Evolutionary conservation across 176 grass and related monocot species (phyloP).

Genomic region (Musa acuminata): DNA sequence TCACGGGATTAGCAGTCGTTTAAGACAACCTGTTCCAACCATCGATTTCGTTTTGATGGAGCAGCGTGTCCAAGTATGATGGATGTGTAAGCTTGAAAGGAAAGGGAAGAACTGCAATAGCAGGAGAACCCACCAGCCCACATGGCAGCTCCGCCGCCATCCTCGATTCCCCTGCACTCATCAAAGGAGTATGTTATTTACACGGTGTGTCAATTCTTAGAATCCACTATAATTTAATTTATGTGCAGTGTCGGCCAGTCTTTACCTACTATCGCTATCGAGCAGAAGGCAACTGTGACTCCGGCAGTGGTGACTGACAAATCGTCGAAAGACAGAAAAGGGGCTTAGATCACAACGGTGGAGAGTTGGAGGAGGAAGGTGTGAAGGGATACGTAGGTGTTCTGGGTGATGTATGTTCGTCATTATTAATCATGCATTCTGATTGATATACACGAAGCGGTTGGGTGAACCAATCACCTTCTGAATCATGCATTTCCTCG

Average conservation of each 20-base stretch:
- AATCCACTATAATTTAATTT: not conserved
- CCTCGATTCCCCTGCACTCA: conserved; percentile 75
- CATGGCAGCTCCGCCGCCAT: conserved; percentile 61
- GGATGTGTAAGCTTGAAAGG: not conserved
- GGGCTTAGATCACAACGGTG: not conserved
- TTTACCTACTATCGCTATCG: not conserved
- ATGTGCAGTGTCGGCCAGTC: not conserved
- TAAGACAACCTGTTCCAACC: too few relatives aligned
- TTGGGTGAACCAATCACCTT: too few relatives aligned
- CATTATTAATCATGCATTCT: too few relatives aligned
- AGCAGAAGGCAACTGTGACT: not conserved
- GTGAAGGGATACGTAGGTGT: not conserved
- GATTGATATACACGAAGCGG: too few relatives aligned
- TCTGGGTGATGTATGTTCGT: too few relatives aligned
- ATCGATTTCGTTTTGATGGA: too few relatives aligned
- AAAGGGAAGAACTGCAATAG: not conserved
- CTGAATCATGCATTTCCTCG: too few relatives aligned
- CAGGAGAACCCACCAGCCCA: conserved; percentile 41
- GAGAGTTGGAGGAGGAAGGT: not conserved
- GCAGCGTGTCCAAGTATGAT: too few relatives aligned
- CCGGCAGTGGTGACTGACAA: conserved; percentile 1
- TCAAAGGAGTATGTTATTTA: conserved; percentile 5
- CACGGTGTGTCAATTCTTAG: not conserved
- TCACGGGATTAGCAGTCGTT: too few relatives aligned
- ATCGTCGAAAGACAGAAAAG: not conserved